phyloP scores from a whole-genome alignment of 2,329 filamentous ascomycete genomes.

The Hypoxylon sp. region DNA sequence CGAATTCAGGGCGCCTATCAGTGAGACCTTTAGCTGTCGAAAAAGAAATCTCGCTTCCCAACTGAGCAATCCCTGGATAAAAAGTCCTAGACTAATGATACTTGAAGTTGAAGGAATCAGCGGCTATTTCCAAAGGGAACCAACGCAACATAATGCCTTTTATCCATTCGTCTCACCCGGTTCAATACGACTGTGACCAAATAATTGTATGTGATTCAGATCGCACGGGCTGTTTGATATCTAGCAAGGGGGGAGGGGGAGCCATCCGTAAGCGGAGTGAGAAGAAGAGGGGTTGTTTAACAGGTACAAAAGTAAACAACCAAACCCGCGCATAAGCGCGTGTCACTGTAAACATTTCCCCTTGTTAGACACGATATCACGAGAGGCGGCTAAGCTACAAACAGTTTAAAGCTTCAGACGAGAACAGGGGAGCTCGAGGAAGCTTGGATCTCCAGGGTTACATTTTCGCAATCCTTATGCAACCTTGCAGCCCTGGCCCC shows the following conservation, averaged over 20 bases:
- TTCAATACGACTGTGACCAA: conserved; percentile 45
- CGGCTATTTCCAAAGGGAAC: conserved; percentile 35
- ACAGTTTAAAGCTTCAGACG: conserved; percentile 32
- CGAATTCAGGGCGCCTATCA: conserved; percentile 41
- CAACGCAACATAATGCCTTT: conserved; percentile 26
- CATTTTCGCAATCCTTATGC: conserved; percentile 40
- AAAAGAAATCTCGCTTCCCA: conserved; percentile 34
- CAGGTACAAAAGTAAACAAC: conserved; percentile 44
- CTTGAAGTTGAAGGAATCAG: conserved; percentile 20
- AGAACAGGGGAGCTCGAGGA: conserved; percentile 19
- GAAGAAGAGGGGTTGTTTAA: conserved; percentile 42
- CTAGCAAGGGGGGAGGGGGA: conserved; percentile 35
- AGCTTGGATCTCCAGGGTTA: conserved; percentile 41
- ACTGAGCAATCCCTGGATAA: conserved; percentile 38
- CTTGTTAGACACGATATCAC: conserved; percentile 44
- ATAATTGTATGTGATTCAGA: conserved; percentile 44
- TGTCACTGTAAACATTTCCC: conserved; percentile 43
- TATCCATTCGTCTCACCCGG: conserved; percentile 26
- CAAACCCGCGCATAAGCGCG: conserved; percentile 39
- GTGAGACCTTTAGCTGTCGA: conserved; percentile 38
- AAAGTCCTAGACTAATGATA: conserved; percentile 33
- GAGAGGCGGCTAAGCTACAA: conserved; percentile 42
- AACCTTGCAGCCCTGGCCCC: conserved; percentile 27
- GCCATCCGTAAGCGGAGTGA: conserved; percentile 36
- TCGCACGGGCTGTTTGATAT: conserved; percentile 45